Conservation (phyloP, 352 stramenopile species). For the Phytopythium ostracodes region DNA sequence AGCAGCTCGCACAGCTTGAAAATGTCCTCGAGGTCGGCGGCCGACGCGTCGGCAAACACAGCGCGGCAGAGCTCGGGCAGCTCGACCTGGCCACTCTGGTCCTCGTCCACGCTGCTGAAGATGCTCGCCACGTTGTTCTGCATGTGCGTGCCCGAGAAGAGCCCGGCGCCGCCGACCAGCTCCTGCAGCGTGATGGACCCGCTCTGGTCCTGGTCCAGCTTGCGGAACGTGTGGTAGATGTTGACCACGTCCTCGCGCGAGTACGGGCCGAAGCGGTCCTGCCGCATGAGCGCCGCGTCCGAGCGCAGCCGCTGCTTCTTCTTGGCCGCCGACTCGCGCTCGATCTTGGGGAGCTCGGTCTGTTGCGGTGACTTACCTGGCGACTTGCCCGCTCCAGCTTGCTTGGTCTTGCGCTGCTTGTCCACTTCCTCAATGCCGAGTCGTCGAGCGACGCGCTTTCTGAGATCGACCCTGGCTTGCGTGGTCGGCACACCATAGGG, state of each 20-base stretch:
- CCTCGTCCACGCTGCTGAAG: slow-evolving; percentile 72
- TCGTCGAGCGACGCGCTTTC: slow-evolving; percentile 3
- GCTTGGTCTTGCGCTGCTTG: background rate
- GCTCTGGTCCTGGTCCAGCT: slow-evolving; percentile 69
- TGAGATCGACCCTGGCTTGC: background rate
- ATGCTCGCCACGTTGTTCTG: slow-evolving; percentile 71
- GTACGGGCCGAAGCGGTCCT: slow-evolving; percentile 64
- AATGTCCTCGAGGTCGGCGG: slow-evolving; percentile 48
- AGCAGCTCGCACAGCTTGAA: slow-evolving; percentile 47
- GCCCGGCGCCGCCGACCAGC: slow-evolving; percentile 46
- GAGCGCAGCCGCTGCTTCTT: slow-evolving; percentile 69
- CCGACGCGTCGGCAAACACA: slow-evolving; percentile 48
- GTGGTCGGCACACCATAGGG: background rate
- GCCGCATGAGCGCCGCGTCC: slow-evolving; percentile 53
- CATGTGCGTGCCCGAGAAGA: slow-evolving; percentile 59
- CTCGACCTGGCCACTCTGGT: slow-evolving; percentile 75
- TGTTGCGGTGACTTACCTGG: slow-evolving; percentile 8
- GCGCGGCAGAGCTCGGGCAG: slow-evolving; percentile 53
- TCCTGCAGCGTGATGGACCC: slow-evolving; percentile 61
- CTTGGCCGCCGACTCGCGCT: slow-evolving; percentile 16
- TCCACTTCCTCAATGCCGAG: background rate
- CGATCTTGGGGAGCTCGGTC: slow-evolving; percentile 6
- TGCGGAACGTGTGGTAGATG: slow-evolving; percentile 67
- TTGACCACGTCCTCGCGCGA: slow-evolving; percentile 63
- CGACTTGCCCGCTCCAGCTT: background rate